A percentile compares a stretch with the other conserved stretches of the same genome.
These are phyloP conservation scores for Xylaria curta DNA, from an alignment of 495 filamentous ascomycete species.

Conservation along the genomic window DNA sequence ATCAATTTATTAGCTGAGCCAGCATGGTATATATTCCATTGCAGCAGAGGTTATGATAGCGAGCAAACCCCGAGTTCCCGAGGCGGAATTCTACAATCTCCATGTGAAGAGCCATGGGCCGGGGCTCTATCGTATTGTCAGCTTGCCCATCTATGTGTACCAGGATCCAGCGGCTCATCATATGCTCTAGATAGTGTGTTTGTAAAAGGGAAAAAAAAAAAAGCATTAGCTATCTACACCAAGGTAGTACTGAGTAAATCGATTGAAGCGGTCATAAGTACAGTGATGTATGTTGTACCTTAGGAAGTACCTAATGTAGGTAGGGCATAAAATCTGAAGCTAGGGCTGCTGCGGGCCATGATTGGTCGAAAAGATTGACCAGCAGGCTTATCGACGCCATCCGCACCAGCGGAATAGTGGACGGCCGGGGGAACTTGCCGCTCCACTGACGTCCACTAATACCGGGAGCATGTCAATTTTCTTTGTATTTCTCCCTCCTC, in stretches of 20 bases:
- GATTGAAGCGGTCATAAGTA: not conserved
- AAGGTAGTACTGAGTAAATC: not conserved
- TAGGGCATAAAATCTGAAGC: constrained; percentile 6
- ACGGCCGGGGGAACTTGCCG: constrained; percentile 3
- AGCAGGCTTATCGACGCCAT: constrained; percentile 16
- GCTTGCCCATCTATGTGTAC: not conserved
- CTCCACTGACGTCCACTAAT: not conserved
- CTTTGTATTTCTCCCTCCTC: not conserved
- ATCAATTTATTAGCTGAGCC: not conserved
- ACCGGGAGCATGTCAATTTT: constrained; percentile 10
- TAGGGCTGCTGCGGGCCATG: not conserved
- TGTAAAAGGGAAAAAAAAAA: not conserved
- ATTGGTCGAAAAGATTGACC: not conserved
- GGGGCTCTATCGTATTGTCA: not conserved
- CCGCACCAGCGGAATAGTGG: constrained; percentile 18
- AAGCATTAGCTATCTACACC: not conserved
- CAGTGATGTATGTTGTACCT: no score
- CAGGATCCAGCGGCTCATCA: not conserved
- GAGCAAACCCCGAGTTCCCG: constrained; percentile 10
- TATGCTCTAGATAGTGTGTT: not conserved
- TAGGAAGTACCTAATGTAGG: no score
- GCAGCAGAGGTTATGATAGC: not conserved
- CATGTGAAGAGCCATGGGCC: not conserved
- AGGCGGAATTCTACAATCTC: not conserved
- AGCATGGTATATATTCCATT: not conserved